Base-by-base conservation (phyloP, 129 eudicot genomes). In the Mikania micrantha region DNA sequence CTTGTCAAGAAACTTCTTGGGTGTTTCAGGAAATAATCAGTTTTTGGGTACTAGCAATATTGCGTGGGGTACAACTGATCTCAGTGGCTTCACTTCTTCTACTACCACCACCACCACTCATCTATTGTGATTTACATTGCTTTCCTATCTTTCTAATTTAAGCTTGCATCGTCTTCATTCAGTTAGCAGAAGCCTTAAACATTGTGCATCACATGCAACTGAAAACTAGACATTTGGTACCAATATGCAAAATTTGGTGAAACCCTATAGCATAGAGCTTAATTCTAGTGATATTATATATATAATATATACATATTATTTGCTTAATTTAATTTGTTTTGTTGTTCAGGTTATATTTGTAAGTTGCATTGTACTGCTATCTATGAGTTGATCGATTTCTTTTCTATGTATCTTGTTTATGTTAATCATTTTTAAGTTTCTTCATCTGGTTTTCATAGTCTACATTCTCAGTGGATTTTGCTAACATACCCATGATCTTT, bases 51-150 rank as follows among this genome's bases (percentile, higher is more conserved):
- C 70, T 29, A 78, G 54, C 42, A 78, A 67, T 79, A 66, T 27
- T 60, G 64, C 81, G 71, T 79, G 84, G 87, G 70, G 74, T 68
- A 75, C 80, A 75, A 75, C 56, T 45, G 69, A 74, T 74, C 68
- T 69, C 11, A 79, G 52, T 63, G 79, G 77, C 53, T 71, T 72
- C 52, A 60, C 72, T 27, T 78, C 66, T 52, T 61, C 75, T 65
- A 53, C 83, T 78, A 22, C 83, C 50, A 66, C 78, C 9, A 41
- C 78, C 2, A 69, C 73, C 67, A 69, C 76, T 64, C 79, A 75
- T 75, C 73, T 75, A 58, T 74, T 75, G 81, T 82, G 84, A 78
- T 66, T 60, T 74, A 41, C 69, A 39, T 47, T 58, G 32, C 60
- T 75, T 59, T 24, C 61, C 68, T 36, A 38, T 59, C 75, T 67